Evolutionary conservation across 73 alveolate species (phyloP).

Genomic region (Durusdinium trenchii): DNA sequence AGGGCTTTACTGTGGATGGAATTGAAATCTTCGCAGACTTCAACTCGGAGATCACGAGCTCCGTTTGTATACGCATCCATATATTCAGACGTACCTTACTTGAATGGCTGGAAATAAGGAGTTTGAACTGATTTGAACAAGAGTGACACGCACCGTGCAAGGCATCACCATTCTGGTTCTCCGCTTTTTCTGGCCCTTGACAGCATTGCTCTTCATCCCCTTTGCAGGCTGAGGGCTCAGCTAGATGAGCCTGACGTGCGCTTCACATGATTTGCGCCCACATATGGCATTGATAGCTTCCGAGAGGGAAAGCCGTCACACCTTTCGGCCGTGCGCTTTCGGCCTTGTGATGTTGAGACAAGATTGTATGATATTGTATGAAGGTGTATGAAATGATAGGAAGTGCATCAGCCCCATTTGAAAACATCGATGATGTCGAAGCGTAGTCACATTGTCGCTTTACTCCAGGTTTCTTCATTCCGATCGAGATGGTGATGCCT

Average conservation of each 20-base stretch:
- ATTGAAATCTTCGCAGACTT: too few species aligned
- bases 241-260: too few species aligned
- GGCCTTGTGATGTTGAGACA: too few species aligned
- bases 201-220: conserved; percentile 22
- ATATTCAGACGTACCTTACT: neutral
- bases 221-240: neutral
- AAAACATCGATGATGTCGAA: too few species aligned
- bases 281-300: too few species aligned
- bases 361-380: too few species aligned
- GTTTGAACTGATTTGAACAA: neutral
- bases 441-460: too few species aligned
- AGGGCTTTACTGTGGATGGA: neutral
- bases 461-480: conserved; percentile 63
- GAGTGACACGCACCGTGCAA: neutral
- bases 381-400: too few species aligned
- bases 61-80: neutral
- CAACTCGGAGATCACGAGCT: neutral
- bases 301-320: too few species aligned
- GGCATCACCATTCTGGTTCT: conserved; percentile 31
- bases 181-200: conserved; percentile 59
- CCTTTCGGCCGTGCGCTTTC: too few species aligned
- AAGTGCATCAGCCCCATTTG: too few species aligned
- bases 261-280: too few species aligned
- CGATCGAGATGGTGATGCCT: conserved; percentile 54
- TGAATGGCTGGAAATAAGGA: neutral